Base-by-base conservation (phyloP, 371 early-diverging fungal species). In the Funneliformis caledonium region DNA sequence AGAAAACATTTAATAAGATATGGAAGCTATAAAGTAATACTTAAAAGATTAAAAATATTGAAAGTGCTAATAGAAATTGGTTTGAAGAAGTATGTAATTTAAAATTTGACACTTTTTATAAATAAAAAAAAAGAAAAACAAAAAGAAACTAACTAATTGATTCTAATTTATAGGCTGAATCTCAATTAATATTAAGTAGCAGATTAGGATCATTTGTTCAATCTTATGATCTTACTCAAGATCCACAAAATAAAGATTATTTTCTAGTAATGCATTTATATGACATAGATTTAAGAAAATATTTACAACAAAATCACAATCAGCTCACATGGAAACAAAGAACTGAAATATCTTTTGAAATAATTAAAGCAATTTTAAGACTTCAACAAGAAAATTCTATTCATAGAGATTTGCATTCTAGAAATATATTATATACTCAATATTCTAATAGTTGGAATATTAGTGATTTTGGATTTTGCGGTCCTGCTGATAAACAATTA, bases 391-490 rank as follows among this genome's bases (percentile, higher is more conserved):
- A n/a, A n/a, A n/a, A n/a, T n/a, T n/a, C n/a, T n/a, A n/a, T n/a
- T n/a, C n/a, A n/a, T n/a, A n/a, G n/a, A 12, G 72, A 72, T 72
- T 8, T 72, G 22, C 72, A 72, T 48, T 31, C 31, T 11, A 50
- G 72, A 48, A 72, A 72, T 72, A 72, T 72, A 43, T 37, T 72
- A 72, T 68, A 45, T 68, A 10, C 11, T 48, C 4, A 47, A 47
- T 6, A 43, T 22, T 14, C 16, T 22, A 22, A 37, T 67, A 14
- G 12, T 37, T 67, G 67, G 37, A 12, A 16, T 33, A 72, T 72
- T 72, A 12, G 37, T 2, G 73, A 72, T 56, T 31, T 73, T 19
- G 73, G 73, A 48, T 52, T 73, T 10, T 50, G 73, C 33, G 73
- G 73, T 7, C 56, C 73, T 31, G 52, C 48, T n/a, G 22, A 48